Conservation (phyloP, 2,329 filamentous ascomycete species). For the Nemania diffusa region DNA sequence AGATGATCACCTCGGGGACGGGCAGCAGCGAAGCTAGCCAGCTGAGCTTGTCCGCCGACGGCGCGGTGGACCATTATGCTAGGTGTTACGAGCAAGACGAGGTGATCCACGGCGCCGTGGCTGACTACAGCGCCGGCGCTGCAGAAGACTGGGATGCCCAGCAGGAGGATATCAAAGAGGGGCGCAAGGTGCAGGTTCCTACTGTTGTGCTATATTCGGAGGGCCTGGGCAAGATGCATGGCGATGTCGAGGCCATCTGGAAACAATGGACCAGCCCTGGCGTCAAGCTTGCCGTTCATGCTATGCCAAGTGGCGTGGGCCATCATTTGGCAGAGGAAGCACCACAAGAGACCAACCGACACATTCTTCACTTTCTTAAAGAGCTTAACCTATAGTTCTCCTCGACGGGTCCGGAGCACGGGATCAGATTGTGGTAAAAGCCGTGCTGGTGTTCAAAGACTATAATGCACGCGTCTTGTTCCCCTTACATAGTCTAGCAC, state of each 20-base stretch:
- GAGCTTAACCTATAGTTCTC: conserved; percentile 35
- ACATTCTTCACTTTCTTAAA: conserved; percentile 32
- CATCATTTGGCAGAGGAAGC: conserved; percentile 37
- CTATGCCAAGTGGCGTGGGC: conserved; percentile 18
- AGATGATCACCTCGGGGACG: conserved; percentile 11
- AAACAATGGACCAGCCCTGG: conserved; percentile 22
- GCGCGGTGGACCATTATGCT: conserved; percentile 35
- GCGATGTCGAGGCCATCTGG: conserved; percentile 30
- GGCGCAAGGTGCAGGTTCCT: conserved; percentile 26
- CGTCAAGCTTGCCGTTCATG: conserved; percentile 20
- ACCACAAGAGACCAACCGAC: conserved; percentile 32
- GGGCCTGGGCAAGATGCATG: conserved; percentile 24
- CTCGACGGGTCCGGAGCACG: neutral
- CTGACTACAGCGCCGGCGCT: conserved; percentile 36
- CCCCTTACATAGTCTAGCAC: neutral
- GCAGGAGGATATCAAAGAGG: conserved; percentile 24
- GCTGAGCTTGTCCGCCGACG: conserved; percentile 24
- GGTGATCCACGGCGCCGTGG: conserved; percentile 30
- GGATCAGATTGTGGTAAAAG: neutral
- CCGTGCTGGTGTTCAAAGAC: neutral
- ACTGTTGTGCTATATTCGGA: conserved; percentile 30
- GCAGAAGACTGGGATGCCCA: conserved; percentile 38
- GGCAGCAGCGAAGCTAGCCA: conserved; percentile 23
- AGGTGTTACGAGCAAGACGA: conserved; percentile 29
- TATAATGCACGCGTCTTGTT: neutral